phyloP scores from a whole-genome alignment of 139 green algal genomes.

The Coelastrella sp. region DNA sequence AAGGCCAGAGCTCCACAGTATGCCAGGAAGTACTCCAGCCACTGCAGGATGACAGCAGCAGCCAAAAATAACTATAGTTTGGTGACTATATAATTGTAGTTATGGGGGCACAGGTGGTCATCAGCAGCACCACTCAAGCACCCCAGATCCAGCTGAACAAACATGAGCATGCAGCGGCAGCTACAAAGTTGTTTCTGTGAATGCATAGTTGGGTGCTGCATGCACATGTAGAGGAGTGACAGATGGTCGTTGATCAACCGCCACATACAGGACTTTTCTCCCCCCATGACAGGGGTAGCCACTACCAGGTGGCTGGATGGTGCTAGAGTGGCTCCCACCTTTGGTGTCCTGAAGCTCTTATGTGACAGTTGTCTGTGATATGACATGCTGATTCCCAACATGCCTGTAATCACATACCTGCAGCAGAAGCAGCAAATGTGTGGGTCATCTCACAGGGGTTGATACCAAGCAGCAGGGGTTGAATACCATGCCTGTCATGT shows the following conservation, averaged over 20 bases:
- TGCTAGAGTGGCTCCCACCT: conserved; percentile 54
- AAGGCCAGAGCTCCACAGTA: conserved; percentile 96
- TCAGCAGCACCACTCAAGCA: too few species aligned
- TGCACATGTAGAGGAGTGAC: too few species aligned
- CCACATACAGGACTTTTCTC: too few species aligned
- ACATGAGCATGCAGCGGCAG: not conserved
- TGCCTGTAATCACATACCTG: conserved; percentile 92
- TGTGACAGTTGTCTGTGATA: conserved; percentile 95
- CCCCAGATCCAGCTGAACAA: not conserved
- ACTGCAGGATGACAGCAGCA: conserved; percentile 53
- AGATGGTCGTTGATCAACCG: too few species aligned
- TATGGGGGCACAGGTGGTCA: too few species aligned
- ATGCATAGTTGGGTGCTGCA: too few species aligned
- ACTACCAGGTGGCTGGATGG: too few species aligned
- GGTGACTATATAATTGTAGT: not conserved
- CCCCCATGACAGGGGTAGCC: too few species aligned
- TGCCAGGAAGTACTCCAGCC: conserved; percentile 94
- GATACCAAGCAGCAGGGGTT: not conserved
- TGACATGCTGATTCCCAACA: conserved; percentile 91
- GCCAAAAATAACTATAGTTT: not conserved
- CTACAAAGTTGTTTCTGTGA: not conserved
- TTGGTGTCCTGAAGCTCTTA: conserved; percentile 90
- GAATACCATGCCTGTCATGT: too few species aligned
- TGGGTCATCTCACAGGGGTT: not conserved
- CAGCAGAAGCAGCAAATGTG: not conserved